Evolutionary conservation across 2,329 filamentous ascomycete genomes (phyloP).

Genomic region (Albophoma yamanashiensis): DNA sequence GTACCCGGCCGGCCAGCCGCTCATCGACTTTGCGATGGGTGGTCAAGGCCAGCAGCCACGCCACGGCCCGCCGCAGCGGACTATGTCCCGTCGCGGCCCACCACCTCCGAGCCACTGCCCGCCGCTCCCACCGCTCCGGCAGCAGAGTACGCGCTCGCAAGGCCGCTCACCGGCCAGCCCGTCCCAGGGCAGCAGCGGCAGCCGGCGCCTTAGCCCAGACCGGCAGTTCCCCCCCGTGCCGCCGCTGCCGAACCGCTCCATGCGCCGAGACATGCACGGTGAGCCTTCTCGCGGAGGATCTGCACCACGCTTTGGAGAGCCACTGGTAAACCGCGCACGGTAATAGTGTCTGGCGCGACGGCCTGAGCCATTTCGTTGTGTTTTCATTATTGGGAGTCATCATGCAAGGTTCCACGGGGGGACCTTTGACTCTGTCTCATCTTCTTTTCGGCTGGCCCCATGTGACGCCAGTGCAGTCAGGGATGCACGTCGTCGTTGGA

Average conservation of each 20-base stretch:
- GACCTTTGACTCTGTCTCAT: background rate
- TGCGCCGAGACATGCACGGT: slow-evolving; percentile 9
- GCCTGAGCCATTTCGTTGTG: background rate
- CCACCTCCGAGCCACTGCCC: background rate
- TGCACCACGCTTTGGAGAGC: slow-evolving; percentile 13
- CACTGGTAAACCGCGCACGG: slow-evolving; percentile 19
- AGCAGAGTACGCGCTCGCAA: slow-evolving; percentile 4
- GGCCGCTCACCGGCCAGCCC: slow-evolving; percentile 15
- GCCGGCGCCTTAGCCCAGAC: background rate
- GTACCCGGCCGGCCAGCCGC: slow-evolving; percentile 23
- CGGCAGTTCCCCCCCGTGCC: slow-evolving; percentile 11
- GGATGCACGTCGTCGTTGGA: background rate
- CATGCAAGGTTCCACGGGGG: background rate
- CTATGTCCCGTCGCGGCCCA: slow-evolving; percentile 5
- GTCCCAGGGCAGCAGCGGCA: background rate
- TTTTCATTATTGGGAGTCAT: background rate
- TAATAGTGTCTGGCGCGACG: background rate
- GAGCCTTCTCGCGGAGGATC: slow-evolving; percentile 1
- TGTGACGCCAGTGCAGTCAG: background rate
- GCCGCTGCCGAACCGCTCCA: slow-evolving; percentile 14
- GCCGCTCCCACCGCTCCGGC: background rate
- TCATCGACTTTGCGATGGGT: slow-evolving; percentile 35
- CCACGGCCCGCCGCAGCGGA: slow-evolving; percentile 1
- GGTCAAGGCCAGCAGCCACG: slow-evolving; percentile 6
- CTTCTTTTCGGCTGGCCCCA: background rate